A percentile compares a stretch with the other conserved stretches of the same genome.
These are phyloP conservation scores for Talaromyces trachyspermus DNA, from an alignment of 495 filamentous ascomycete species.

Conservation along the genomic window DNA sequence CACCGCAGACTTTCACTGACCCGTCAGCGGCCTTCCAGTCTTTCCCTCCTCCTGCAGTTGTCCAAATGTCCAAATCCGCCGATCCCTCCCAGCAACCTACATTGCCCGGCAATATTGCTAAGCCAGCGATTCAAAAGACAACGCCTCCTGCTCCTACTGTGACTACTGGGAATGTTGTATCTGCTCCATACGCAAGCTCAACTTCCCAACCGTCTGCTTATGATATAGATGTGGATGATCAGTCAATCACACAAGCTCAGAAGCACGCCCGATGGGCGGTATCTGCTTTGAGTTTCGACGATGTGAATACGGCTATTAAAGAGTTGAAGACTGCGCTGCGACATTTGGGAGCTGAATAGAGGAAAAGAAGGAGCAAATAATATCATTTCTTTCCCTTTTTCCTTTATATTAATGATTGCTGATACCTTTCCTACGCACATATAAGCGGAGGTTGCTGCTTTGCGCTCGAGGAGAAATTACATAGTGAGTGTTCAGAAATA, in stretches of 20 bases:
- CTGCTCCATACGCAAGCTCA: constrained; percentile 6
- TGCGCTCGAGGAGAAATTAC: too few relatives aligned
- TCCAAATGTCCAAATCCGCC: constrained; percentile 15
- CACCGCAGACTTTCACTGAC: constrained; percentile 18
- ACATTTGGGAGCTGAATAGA: constrained; percentile 31
- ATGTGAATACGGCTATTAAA: constrained; percentile 82
- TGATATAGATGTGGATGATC: constrained; percentile 51
- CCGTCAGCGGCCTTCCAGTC: constrained; percentile 34
- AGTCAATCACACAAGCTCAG: constrained; percentile 68
- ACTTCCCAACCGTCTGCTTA: constrained; percentile 11
- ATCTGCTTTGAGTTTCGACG: constrained; percentile 93
- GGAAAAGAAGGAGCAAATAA: too few relatives aligned
- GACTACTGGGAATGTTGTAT: constrained; percentile 10
- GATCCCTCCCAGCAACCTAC: constrained; percentile 13
- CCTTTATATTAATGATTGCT: too few relatives aligned
- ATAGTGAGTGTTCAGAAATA: too few relatives aligned
- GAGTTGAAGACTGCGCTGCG: constrained; percentile 70
- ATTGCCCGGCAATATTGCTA: not conserved
- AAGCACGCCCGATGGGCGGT: constrained; percentile 98
- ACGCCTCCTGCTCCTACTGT: constrained; percentile 12
- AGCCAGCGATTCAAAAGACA: not conserved
- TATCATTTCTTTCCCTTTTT: not conserved
- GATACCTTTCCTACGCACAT: too few relatives aligned
- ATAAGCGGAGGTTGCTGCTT: too few relatives aligned
- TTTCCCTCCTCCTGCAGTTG: constrained; percentile 35